Conservation (phyloP, 805 yeast genomes). For the Starmerella apicola region DNA sequence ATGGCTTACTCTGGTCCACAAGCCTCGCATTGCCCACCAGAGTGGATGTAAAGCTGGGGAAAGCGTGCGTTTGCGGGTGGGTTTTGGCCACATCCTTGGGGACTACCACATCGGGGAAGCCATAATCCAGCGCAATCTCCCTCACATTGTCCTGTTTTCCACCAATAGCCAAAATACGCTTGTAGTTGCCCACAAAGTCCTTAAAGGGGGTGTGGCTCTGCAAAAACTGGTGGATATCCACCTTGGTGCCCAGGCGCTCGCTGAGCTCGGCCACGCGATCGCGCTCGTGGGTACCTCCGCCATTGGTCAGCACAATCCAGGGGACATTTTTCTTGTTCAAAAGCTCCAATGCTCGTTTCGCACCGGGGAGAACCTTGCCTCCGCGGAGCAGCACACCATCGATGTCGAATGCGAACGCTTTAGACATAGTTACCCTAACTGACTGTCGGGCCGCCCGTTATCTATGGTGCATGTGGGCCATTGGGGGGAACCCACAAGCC, state of each 20-base stretch:
- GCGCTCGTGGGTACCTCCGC: constrained; percentile 77
- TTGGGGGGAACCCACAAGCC: too few species aligned
- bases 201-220: constrained; percentile 94
- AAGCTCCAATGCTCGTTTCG: constrained; percentile 56
- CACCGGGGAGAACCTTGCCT: constrained; percentile 72
- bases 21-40: constrained; percentile 35
- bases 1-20: constrained; percentile 49
- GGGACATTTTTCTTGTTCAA: constrained; percentile 72
- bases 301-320: constrained; percentile 76
- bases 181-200: constrained; percentile 53
- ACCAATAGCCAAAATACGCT: constrained; percentile 75
- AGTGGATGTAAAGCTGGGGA: constrained; percentile 64
- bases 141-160: constrained; percentile 79
- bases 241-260: constrained; percentile 43
- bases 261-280: constrained; percentile 62
- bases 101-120: constrained; percentile 69
- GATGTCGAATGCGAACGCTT: constrained; percentile 81
- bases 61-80: constrained; percentile 79
- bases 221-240: constrained; percentile 67
- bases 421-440: constrained; percentile 9
- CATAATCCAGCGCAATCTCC: constrained; percentile 70
- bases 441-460: too few species aligned
- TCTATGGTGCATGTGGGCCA: too few species aligned
- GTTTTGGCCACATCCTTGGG: constrained; percentile 75
- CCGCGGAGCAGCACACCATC: constrained; percentile 86